Evolutionary conservation across 371 early-diverging fungal genomes (phyloP), one percentile per base, ranked within the genome.

Genomic region (Entomophthora muscae): DNA sequence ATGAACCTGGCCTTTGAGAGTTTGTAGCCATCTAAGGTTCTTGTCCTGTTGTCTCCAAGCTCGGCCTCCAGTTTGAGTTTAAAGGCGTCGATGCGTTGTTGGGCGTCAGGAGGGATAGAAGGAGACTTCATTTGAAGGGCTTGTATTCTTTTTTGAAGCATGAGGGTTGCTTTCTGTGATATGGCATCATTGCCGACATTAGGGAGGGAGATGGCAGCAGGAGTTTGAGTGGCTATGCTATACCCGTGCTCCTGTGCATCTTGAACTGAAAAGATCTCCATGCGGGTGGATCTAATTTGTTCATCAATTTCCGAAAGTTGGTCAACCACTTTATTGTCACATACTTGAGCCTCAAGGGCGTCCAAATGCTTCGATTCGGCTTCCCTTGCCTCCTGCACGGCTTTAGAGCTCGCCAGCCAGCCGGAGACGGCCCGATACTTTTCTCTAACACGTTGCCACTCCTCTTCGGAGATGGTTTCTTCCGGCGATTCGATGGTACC

Each of bases 241-340:
- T 59, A 59, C 3, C 60, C 60, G 28, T 59, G 24, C 33, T 32
- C 7, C 21, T 59, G 21, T 2, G 60, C n/a, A 59, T 59, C 60
- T 22, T 59, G 22, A 5, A 59, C 3, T 3, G n/a, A 26, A 22
- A 59, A 59, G 10, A 59, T 24, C 32, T 59, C 60, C 17, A 59
- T 13, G 7, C 33, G n/a, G 23, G 60, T 13, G 12, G 22, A 3
- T 27, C 10, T 24, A 10, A 55, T 55, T 55, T 21, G 55, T 5
- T 10, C 28, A 26, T 55, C 28, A 26, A 55, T 27, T 27, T 55
- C 22, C 55, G 22, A 3, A 27, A 27, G 5, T 27, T 55, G 22
- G 55, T 26, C 28, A 10, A 55, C 21, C 10, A 55, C 3, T n/a
- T 55, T 26, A n/a, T 26, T 26, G 5, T 10, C 10, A 21, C 3